Conservation (phyloP, 148 eudicot genomes). For the Cornus kousa region DNA sequence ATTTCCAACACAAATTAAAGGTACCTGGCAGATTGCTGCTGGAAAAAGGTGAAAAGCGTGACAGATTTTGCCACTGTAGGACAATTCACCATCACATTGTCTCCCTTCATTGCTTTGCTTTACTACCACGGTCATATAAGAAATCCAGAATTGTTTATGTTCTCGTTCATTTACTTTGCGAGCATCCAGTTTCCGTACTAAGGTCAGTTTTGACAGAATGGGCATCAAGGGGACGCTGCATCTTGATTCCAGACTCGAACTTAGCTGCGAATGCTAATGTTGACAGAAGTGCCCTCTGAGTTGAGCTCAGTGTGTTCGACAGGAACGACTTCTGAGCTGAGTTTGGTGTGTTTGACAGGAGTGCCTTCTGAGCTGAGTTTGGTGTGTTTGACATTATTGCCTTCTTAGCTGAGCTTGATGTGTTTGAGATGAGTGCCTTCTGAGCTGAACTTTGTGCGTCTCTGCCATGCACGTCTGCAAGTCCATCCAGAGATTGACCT, state of each 20-base stretch:
- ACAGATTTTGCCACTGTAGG: neutral
- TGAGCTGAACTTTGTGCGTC: constrained; percentile 20
- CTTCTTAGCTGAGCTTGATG: constrained; percentile 23
- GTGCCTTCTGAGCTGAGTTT: constrained; percentile 37
- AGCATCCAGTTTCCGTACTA: constrained; percentile 14
- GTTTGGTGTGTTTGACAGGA: constrained; percentile 16
- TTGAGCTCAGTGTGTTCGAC: constrained; percentile 29
- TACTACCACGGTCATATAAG: constrained; percentile 16
- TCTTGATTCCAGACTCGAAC: constrained; percentile 47
- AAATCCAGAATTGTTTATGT: constrained; percentile 28
- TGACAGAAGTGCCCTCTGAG: constrained; percentile 52
- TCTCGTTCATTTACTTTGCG: constrained; percentile 18
- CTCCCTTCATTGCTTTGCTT: constrained; percentile 13
- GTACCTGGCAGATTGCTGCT: constrained; percentile 7
- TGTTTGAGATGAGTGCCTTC: constrained; percentile 18
- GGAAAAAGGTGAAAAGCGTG: neutral
- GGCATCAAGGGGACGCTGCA: neutral
- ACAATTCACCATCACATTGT: neutral
- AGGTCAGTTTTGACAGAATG: constrained; percentile 9
- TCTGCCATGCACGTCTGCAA: constrained; percentile 11
- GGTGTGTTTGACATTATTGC: constrained; percentile 23
- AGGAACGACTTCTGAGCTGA: constrained; percentile 24
- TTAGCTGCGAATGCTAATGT: constrained; percentile 66
- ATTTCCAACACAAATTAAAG: neutral
- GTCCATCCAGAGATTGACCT: constrained; percentile 3